Percentiles rank a stretch among this genome's conserved stretches.
phyloP scores from a whole-genome alignment of 345 rosid species.

The Eucalyptus regnans region DNA sequence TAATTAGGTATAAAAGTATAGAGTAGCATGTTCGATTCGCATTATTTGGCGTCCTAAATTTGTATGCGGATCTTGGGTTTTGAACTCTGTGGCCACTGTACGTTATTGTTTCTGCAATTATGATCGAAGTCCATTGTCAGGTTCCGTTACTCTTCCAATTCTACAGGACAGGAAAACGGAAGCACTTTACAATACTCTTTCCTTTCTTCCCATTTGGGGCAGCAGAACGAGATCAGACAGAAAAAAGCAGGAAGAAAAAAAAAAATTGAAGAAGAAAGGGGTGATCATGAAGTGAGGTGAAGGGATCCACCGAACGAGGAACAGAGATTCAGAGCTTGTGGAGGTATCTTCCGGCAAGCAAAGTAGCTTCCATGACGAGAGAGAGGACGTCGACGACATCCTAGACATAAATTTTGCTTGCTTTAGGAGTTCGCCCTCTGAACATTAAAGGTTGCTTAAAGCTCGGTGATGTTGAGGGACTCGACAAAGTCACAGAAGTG shows the following conservation, averaged over 20 bases:
- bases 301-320: no score
- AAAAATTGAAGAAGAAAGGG: no score
- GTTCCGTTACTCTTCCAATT: background rate
- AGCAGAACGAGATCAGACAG: no score
- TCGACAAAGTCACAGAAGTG: background rate
- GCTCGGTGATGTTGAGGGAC: background rate
- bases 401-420: background rate
- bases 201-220: no score
- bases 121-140: background rate
- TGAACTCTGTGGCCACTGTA: background rate
- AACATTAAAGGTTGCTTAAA: background rate
- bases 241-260: no score
- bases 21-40: background rate
- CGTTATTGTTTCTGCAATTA: background rate
- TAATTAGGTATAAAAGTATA: background rate
- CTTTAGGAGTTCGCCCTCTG: slow-evolving; percentile 27
- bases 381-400: slow-evolving; percentile 1
- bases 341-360: slow-evolving; percentile 29
- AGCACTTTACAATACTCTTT: background rate
- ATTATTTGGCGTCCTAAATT: background rate
- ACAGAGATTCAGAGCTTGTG: no score
- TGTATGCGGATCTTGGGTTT: background rate
- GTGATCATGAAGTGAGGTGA: no score
- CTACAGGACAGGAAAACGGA: background rate
- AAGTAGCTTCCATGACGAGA: slow-evolving; percentile 71